Base-by-base conservation (phyloP, 345 rosid genomes). In the Populus deltoides region DNA sequence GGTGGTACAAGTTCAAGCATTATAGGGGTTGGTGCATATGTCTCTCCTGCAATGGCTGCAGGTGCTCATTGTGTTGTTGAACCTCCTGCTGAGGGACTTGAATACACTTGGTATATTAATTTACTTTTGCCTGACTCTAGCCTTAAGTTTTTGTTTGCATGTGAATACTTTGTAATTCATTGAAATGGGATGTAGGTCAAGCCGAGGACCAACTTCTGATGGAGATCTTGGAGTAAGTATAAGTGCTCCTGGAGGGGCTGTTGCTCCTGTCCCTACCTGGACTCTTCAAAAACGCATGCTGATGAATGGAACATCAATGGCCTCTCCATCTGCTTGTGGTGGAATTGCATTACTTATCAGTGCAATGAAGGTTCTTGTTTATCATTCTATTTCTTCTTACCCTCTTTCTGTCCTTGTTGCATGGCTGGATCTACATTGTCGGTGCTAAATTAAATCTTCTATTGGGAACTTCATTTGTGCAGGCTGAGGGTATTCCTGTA, bases 271-370 rank as follows among this genome's bases (percentile, higher is more conserved):
- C 43, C 97, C 99, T 81, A 92, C 93, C 79, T 94, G 99, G 99
- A 94, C 98, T 70, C 98, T 94, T 83, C 99, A 97, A 85, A 87
- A 90, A 69, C 97, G 97, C 73, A 94, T 92, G 98, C 95, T 97
- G 75, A 94, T 92, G 99, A 97, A 94, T 87, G 99, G 99, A 78
- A 97, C 99, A 74, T 97, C 99, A 77, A 97, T 97, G 99, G 87
- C 98, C 78, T 97, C 98, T 89, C 99, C 98, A 72, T 97, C 97
- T 81, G 98, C 99, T 71, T 97, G 99, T 88, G 99, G 99, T 63
- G 98, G 97, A 79, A 85, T 92, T 80, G 98, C 97, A 51, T 86
- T 94, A 83, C 89, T 97, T 77, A 74, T 97, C 81, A 94, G 99
- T 81, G 98, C 95, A 71, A 90, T 97, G 97, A 97, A 94, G 98